A percentile compares a stretch with the other conserved stretches of the same genome.
Evolutionary conservation across 345 rosid genomes (phyloP).

Genomic region (Aquilaria malaccensis): DNA sequence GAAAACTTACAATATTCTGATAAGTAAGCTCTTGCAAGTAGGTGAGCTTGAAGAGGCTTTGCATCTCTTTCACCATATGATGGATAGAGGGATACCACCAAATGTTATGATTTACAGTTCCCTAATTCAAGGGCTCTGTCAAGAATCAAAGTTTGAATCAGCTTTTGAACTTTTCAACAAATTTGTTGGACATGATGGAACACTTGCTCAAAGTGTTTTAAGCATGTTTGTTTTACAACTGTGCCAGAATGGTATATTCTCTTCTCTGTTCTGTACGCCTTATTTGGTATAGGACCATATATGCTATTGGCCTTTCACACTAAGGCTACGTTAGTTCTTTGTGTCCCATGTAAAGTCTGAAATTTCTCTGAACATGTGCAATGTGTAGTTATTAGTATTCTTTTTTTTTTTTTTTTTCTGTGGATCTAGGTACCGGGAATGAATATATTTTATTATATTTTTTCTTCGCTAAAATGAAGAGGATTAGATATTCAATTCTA

Average conservation of each 20-base stretch:
- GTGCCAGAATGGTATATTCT: conserved; percentile 47
- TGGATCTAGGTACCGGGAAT: neutral
- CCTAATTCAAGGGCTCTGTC: conserved; percentile 63
- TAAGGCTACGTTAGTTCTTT: neutral
- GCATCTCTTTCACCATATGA: conserved; percentile 65
- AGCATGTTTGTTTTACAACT: conserved; percentile 36
- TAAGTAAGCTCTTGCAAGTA: conserved; percentile 54
- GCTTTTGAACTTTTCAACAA: conserved; percentile 47
- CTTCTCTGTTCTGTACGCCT: neutral
- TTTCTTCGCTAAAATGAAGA: no score
- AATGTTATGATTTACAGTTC: conserved; percentile 46
- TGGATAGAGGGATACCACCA: conserved; percentile 53
- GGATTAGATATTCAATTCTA: no score
- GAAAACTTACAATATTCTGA: conserved; percentile 58
- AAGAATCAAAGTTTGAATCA: conserved; percentile 47
- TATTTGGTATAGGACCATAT: no score
- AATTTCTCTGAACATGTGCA: neutral
- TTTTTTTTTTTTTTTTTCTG: neutral
- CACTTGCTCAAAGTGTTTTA: conserved; percentile 33
- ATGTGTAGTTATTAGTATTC: neutral
- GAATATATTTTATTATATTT: no score
- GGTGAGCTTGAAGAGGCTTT: conserved; percentile 64
- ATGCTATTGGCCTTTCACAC: no score
- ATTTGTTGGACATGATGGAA: conserved; percentile 35
- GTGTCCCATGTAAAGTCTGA: neutral